phyloP scores from a whole-genome alignment of 2,329 filamentous ascomycete species.

The Exophiala xenobiotica region DNA sequence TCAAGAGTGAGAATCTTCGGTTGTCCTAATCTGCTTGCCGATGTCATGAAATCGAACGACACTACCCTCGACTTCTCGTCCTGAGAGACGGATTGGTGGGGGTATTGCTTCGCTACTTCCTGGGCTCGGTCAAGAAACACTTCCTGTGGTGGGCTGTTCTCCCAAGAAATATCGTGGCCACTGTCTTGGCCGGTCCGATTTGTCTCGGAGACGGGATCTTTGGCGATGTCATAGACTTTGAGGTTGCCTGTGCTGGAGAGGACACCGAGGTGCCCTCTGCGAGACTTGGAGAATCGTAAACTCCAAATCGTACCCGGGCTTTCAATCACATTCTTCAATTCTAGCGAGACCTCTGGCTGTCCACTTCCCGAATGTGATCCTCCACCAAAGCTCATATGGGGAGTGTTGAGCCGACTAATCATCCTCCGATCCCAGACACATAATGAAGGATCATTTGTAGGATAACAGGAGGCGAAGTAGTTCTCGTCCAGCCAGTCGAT shows the following conservation, averaged over 20 bases:
- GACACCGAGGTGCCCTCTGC: slow-evolving; percentile 57
- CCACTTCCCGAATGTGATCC: slow-evolving; percentile 35
- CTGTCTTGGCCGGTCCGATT: slow-evolving; percentile 39
- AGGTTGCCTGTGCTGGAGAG: slow-evolving; percentile 61
- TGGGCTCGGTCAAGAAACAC: slow-evolving; percentile 48
- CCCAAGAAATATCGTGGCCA: slow-evolving; percentile 32
- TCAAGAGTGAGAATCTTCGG: slow-evolving; percentile 55
- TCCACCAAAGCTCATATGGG: slow-evolving; percentile 35
- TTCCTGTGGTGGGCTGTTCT: slow-evolving; percentile 42
- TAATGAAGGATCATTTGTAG: slow-evolving; percentile 57
- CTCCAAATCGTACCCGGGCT: slow-evolving; percentile 59
- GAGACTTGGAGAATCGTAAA: slow-evolving; percentile 59
- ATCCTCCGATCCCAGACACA: slow-evolving; percentile 63
- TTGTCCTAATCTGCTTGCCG: slow-evolving; percentile 44
- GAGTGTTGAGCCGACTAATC: slow-evolving; percentile 39
- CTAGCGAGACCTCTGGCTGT: slow-evolving; percentile 52
- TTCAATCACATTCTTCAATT: slow-evolving; percentile 56
- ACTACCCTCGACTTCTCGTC: slow-evolving; percentile 53
- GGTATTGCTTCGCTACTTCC: slow-evolving; percentile 46
- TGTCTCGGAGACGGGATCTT: slow-evolving; percentile 48
- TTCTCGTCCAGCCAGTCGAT: slow-evolving; percentile 65
- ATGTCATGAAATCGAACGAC: slow-evolving; percentile 61
- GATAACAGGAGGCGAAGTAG: slow-evolving; percentile 60
- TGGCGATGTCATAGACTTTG: slow-evolving; percentile 56
- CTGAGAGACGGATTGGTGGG: slow-evolving; percentile 44